These are phyloP conservation scores for Speleostelium caveatum DNA, from an alignment of 78 protist genomes.

Conservation along the genomic window DNA sequence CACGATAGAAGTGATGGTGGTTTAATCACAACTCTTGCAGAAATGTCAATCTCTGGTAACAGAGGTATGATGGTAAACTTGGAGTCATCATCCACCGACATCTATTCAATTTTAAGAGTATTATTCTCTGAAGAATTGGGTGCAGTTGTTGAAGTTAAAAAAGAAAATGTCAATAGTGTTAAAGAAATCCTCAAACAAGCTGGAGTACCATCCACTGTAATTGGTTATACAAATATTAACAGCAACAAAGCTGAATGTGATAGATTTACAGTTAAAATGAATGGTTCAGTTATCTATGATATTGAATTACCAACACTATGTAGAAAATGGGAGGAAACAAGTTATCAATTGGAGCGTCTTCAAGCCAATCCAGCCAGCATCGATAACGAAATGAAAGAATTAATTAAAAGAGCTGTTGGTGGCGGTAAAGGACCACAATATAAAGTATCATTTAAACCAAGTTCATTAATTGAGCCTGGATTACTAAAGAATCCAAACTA, in stretches of 20 bases:
- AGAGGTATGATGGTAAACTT: conserved; percentile 75
- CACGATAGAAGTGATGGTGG: conserved; percentile 97
- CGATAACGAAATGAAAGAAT: conserved; percentile 71
- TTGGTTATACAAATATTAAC: conserved; percentile 58
- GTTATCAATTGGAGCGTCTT: conserved; percentile 83
- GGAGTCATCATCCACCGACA: not conserved
- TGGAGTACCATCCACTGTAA: conserved; percentile 8
- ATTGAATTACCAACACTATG: conserved; percentile 26
- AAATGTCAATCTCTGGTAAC: conserved; percentile 95
- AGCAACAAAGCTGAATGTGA: not conserved
- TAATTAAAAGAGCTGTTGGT: conserved; percentile 44
- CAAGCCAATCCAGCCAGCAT: conserved; percentile 88
- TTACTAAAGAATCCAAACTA: not conserved
- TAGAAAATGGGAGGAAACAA: conserved; percentile 89
- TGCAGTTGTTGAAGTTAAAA: conserved; percentile 48
- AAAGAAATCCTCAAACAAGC: conserved; percentile 4
- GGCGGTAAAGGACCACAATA: conserved; percentile 54
- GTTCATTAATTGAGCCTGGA: conserved; percentile 8
- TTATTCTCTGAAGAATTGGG: conserved; percentile 95
- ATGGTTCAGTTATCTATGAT: not conserved
- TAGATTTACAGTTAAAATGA: not conserved
- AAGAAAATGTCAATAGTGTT: conserved; percentile 4
- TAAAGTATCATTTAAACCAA: conserved; percentile 43
- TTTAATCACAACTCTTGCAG: conserved; percentile 85
- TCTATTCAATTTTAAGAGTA: conserved; percentile 4